Percentiles rank a stretch among this genome's conserved stretches.
Evolutionary conservation across 352 stramenopile genomes (phyloP).

Genomic region (Phytophthora pisi): DNA sequence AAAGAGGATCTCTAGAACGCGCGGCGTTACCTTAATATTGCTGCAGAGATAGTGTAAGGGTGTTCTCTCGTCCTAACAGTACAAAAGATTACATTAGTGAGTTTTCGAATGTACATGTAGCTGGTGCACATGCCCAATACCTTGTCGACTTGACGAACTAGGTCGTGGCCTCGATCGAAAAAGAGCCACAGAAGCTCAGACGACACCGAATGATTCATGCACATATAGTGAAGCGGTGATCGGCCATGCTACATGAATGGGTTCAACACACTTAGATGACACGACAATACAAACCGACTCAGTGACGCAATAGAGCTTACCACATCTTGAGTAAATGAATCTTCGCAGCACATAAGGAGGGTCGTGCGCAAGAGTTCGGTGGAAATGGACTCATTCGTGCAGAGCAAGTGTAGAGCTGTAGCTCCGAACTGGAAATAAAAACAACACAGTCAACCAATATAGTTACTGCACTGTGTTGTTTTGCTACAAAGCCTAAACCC

Average conservation of each 20-base stretch:
- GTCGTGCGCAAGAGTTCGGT: slow-evolving; percentile 42
- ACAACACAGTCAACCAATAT: not conserved
- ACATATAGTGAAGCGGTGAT: slow-evolving; percentile 76
- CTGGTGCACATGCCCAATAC: slow-evolving; percentile 21
- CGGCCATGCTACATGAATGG: slow-evolving; percentile 41
- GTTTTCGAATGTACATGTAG: not conserved
- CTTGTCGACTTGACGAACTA: slow-evolving; percentile 61
- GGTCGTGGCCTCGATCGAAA: slow-evolving; percentile 59
- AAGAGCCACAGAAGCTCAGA: slow-evolving; percentile 75
- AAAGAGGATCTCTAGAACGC: slow-evolving; percentile 72
- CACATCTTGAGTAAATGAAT: slow-evolving; percentile 54
- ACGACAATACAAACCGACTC: not conserved
- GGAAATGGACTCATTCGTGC: slow-evolving; percentile 60
- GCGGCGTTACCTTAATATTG: slow-evolving; percentile 54
- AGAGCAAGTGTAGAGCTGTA: slow-evolving; percentile 67
- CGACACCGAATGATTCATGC: slow-evolving; percentile 60
- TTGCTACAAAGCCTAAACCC: not conserved
- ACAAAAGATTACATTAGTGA: not conserved
- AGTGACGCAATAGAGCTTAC: slow-evolving; percentile 29
- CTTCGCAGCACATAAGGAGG: slow-evolving; percentile 49
- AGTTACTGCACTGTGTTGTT: not conserved
- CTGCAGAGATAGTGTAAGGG: slow-evolving; percentile 69
- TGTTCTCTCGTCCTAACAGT: slow-evolving; percentile 53
- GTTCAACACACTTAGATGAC: not conserved
- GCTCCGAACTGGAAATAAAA: slow-evolving; percentile 47